Evolutionary conservation across 345 rosid genomes (phyloP), one percentile per base, ranked within the genome.

Genomic region (Melastoma malabathricum): DNA sequence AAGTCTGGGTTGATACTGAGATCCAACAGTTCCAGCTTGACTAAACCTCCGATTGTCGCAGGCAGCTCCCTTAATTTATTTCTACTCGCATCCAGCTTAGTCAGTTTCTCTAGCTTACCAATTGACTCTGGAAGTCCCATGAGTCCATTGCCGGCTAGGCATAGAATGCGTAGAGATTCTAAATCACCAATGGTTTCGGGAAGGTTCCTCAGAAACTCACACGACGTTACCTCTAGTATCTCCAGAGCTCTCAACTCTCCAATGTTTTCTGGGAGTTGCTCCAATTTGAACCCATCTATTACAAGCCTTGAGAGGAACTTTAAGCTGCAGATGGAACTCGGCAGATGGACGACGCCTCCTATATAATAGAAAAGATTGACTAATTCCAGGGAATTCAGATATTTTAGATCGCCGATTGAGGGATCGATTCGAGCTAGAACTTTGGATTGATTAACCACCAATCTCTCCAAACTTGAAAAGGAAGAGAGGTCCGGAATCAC

Each of bases 351-450:
- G 1, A 31, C 38, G 1, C 1, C 38, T n/a, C n/a, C n/a, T n/a
- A n/a, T n/a, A n/a, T n/a, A n/a, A n/a, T n/a, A n/a, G n/a, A n/a
- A n/a, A n/a, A n/a, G n/a, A 16, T 0, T 13, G 17, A 10, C 14
- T 31, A 25, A 6, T 15, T 13, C 23, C 0, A 54, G 0, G 57
- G 57, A 54, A 22, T 38, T 15, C 44, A 50, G 38, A 19, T 13
- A 3, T 6, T 19, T 0, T 4, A 50, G 43, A 0, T 29, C 27
- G 0, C 0, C 6, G 18, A 50, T 0, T 18, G 54, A 29, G 29
- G 54, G 0, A 17, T 14, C 0, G 15, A 50, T 4, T 13, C 15
- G 3, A 0, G 0, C 16, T 15, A 50, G 38, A 25, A 14, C 6
- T 12, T 0, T 10, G 18, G 43, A 50, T 6, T 0, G 0, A n/a